These are phyloP conservation scores for Cucurbita ficifolia DNA, from an alignment of 306 rosid species.

Conservation along the genomic window DNA sequence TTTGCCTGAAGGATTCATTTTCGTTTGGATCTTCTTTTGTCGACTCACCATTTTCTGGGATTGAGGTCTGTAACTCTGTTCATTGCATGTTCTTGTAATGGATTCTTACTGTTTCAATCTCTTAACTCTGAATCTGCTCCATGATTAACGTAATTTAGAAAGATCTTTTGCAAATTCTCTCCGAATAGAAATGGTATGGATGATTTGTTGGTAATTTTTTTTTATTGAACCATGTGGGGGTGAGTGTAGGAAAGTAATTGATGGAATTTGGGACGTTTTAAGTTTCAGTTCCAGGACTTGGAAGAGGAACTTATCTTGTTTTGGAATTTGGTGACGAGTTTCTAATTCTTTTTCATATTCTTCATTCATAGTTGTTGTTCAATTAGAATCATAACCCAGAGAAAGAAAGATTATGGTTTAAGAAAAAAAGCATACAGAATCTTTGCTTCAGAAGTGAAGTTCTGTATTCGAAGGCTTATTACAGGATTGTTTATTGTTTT, in stretches of 20 bases:
- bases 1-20: neutral
- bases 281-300: neutral
- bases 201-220: neutral
- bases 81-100: neutral
- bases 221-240: neutral
- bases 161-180: neutral
- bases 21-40: slow-evolving; percentile 24
- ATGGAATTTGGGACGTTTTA: neutral
- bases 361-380: neutral
- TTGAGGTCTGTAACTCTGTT: slow-evolving; percentile 6
- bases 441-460: neutral
- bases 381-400: neutral
- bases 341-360: neutral
- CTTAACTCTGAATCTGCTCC: neutral
- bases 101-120: neutral
- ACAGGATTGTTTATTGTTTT: neutral
- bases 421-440: neutral
- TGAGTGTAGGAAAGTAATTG: neutral
- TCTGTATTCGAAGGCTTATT: neutral
- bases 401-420: neutral
- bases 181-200: neutral
- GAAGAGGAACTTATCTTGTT: too few relatives aligned
- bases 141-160: too few relatives aligned
- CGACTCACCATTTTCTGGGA: slow-evolving; percentile 9
- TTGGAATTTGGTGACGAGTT: neutral